phyloP scores from a whole-genome alignment of 2,329 filamentous ascomycete genomes.

The Penicillium italicum region DNA sequence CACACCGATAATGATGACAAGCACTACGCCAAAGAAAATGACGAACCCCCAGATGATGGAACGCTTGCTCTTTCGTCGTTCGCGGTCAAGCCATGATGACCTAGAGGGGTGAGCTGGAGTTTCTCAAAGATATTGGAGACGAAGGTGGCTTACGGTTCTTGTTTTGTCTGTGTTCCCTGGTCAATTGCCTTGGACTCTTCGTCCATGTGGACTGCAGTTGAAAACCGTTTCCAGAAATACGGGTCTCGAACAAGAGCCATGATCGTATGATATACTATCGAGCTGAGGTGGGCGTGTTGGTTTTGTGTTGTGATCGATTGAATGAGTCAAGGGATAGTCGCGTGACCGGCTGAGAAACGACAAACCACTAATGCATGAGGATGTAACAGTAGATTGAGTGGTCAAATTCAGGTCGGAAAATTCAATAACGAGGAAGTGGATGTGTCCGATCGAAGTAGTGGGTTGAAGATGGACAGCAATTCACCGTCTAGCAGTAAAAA shows the following conservation, averaged over 20 bases:
- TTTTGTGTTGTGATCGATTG: neutral
- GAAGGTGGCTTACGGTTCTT: conserved; percentile 11
- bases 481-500: neutral
- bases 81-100: conserved; percentile 52
- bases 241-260: conserved; percentile 56
- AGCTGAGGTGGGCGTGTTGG: neutral
- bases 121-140: conserved; percentile 19
- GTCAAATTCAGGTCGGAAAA: neutral
- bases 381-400: neutral
- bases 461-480: neutral
- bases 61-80: conserved; percentile 49
- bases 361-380: neutral
- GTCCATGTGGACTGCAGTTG: conserved; percentile 54
- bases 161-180: neutral
- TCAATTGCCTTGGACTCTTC: conserved; percentile 42
- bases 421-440: neutral
- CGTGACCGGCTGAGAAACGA: neutral
- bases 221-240: conserved; percentile 60
- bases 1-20: conserved; percentile 45
- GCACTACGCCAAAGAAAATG: conserved; percentile 28
- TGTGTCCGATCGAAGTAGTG: neutral
- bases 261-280: neutral
- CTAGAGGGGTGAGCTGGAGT: conserved; percentile 33
- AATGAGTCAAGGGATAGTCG: conserved; percentile 1
- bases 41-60: conserved; percentile 45